Evolutionary conservation across 176 grass and related monocot genomes (phyloP), one percentile per base, ranked within the genome.

Genomic region (Calamus simplicifolius): DNA sequence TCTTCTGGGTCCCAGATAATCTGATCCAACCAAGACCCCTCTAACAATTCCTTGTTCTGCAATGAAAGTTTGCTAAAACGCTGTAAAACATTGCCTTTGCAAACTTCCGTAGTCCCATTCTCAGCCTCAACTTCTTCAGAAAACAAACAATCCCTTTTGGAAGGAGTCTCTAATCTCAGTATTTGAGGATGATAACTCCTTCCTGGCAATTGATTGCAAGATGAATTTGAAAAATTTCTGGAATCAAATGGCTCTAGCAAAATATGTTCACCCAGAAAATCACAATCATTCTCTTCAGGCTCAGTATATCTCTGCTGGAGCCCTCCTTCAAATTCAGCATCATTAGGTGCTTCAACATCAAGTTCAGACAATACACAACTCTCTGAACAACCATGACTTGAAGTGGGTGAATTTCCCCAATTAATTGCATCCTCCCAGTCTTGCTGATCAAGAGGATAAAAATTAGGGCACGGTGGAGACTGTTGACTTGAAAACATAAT

Each of bases 391-490:
- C 63, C 25, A 49, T 80, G 69, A 63, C 63, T 85, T 68, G 35
- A 48, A 76, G 70, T 52, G 48, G 93, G 93, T 80, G 93, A 97
- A 82, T 91, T 97, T 15, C 82, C 81, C 87, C 93, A 97, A 72
- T 91, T 74, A 54, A 97, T 97, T 70, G 70, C 75, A 71, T 80
- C 75, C 74, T 97, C 93, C 93, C 93, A 97, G 70, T 91, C 59
- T 63, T 82, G 80, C 23, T 97, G 84, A 82, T 85, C 84, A 69
- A 97, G 75, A 54, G 87, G 93, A 79, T 91, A 97, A 79, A 97
- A 74, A 75, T 91, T 78, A 75, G 93, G 84, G 61, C 78, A 85
- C 63, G 88, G 63, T 66, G 81, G 64, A 81, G 77, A 69, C 56
- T 8, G 66, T 21, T 77, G 57, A 51, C 63, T 29, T 21, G 53